phyloP scores from a whole-genome alignment of 257 asterid genomes.

The Apocynum venetum region DNA sequence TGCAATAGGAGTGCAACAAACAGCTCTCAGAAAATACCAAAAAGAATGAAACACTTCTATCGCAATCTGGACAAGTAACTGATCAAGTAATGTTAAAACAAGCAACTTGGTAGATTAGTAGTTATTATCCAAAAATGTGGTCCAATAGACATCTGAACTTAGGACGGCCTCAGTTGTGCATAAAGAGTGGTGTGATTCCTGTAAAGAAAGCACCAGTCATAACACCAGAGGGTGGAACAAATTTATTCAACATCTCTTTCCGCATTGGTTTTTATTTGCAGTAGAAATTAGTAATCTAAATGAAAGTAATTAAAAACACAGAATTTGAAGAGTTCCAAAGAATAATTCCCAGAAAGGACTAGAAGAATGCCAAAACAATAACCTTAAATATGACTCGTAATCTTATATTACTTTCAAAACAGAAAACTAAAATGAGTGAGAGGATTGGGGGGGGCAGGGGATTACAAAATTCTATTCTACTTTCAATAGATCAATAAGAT shows the following conservation, averaged over 20 bases:
- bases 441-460: neutral
- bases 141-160: neutral
- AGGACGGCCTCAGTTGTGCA: neutral
- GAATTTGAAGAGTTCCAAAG: neutral
- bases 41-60: neutral
- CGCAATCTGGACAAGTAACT: neutral
- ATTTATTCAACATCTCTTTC: neutral
- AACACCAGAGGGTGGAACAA: conserved; percentile 23
- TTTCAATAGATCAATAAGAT: neutral
- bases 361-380: neutral
- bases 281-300: neutral
- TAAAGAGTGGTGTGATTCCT: neutral
- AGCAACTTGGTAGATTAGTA: neutral
- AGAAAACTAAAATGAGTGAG: neutral
- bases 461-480: neutral
- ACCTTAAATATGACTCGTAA: neutral
- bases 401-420: too few relatives aligned
- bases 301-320: neutral
- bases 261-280: neutral
- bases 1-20: neutral
- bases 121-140: neutral
- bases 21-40: neutral
- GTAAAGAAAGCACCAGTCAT: conserved; percentile 14
- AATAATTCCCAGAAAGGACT: neutral
- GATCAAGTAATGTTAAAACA: neutral